Percentiles rank a stretch among this genome's conserved stretches.
phyloP scores from a whole-genome alignment of 306 rosid genomes.

The Pyrus pyrifolia region DNA sequence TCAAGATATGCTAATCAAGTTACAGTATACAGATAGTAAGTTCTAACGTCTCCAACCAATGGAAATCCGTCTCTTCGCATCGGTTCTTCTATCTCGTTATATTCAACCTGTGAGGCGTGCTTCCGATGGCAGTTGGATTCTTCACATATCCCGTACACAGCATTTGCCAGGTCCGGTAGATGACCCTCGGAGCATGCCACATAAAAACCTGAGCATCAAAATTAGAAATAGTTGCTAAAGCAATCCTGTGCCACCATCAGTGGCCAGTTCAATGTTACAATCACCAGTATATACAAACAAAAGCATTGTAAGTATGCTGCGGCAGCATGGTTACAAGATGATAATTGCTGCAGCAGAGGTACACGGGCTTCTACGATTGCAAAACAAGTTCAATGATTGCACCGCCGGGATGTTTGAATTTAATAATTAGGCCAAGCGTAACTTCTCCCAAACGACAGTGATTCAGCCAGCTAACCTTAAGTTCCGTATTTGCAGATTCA shows the following conservation, averaged over 20 bases:
- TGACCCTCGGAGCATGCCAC: slow-evolving; percentile 21
- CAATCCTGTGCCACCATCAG: slow-evolving; percentile 44
- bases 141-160: not conserved
- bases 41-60: not conserved
- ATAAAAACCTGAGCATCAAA: slow-evolving; percentile 26
- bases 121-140: slow-evolving; percentile 9
- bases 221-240: slow-evolving; percentile 26
- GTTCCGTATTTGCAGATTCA: slow-evolving; percentile 24
- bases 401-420: slow-evolving; percentile 21
- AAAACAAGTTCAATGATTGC: slow-evolving; percentile 12
- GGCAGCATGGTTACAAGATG: slow-evolving; percentile 48
- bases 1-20: slow-evolving; percentile 6
- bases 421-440: slow-evolving; percentile 18
- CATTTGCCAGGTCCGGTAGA: slow-evolving; percentile 11
- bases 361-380: slow-evolving; percentile 32
- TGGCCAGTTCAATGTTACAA: slow-evolving; percentile 60
- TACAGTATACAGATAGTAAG: slow-evolving; percentile 19
- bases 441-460: slow-evolving; percentile 20
- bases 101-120: not conserved
- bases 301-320: slow-evolving; percentile 18
- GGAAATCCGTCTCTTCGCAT: not conserved
- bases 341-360: slow-evolving; percentile 24
- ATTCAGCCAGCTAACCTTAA: slow-evolving; percentile 4
- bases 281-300: slow-evolving; percentile 59
- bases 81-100: not conserved